Evolutionary conservation across 2,329 filamentous ascomycete species (phyloP).

Genomic region (Lasiodiplodia hormozganensis): DNA sequence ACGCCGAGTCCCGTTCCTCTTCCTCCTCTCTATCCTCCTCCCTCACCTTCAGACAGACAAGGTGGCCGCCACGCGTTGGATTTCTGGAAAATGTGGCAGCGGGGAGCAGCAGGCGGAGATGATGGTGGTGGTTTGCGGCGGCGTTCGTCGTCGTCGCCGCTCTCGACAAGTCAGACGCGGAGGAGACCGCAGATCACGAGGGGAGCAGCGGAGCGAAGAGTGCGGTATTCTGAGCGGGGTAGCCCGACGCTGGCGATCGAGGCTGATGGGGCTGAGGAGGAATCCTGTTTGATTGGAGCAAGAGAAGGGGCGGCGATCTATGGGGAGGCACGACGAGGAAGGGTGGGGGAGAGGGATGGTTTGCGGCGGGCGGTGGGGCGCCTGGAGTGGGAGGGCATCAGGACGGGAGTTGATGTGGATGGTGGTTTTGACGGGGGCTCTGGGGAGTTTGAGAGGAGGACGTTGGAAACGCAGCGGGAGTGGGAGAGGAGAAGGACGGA

Average conservation of each 20-base stretch:
- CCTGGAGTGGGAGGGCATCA: background rate
- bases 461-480: too few species aligned
- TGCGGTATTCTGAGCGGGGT: background rate
- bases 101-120: too few species aligned
- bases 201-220: background rate
- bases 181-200: background rate
- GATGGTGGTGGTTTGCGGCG: too few species aligned
- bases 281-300: background rate
- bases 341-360: background rate
- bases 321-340: background rate
- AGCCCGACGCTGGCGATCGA: background rate
- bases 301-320: background rate
- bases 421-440: background rate
- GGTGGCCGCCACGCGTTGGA: background rate
- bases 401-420: background rate
- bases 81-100: background rate
- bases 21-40: background rate
- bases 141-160: too few species aligned
- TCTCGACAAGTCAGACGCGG: too few species aligned
- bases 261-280: background rate
- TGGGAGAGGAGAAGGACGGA: too few species aligned
- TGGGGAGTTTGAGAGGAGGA: too few species aligned
- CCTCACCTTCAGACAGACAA: background rate
- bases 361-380: background rate
- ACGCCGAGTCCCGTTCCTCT: background rate